phyloP scores from a whole-genome alignment of 2,329 filamentous ascomycete genomes.

The Phialophora chinensis region DNA sequence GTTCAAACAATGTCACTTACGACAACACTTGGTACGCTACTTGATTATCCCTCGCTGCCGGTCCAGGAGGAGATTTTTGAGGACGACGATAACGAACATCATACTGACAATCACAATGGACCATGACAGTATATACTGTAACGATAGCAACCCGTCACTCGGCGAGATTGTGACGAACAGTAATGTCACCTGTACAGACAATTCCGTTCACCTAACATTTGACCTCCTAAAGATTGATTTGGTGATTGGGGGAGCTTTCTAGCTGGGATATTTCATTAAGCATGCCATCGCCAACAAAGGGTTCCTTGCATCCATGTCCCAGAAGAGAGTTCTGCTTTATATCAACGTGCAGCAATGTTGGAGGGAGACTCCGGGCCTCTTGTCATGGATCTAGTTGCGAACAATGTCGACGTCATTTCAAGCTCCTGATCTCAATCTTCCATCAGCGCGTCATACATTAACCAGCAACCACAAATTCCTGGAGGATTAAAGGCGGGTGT shows the following conservation, averaged over 20 bases:
- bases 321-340: not conserved
- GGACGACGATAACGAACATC: too few relatives aligned
- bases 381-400: too few relatives aligned
- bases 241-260: not conserved
- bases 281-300: not conserved
- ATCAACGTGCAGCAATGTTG: not conserved
- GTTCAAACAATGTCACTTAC: too few relatives aligned
- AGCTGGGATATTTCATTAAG: too few relatives aligned
- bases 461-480: not conserved
- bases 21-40: too few relatives aligned
- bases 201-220: not conserved
- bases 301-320: not conserved
- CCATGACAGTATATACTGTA: too few relatives aligned
- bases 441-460: constrained; percentile 15
- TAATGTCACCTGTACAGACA: not conserved
- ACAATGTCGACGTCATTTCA: constrained; percentile 13
- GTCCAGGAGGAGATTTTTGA: too few relatives aligned
- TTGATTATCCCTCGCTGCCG: too few relatives aligned
- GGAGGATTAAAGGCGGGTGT: not conserved
- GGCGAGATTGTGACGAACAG: not conserved
- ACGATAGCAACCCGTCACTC: too few relatives aligned
- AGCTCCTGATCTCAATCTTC: not conserved
- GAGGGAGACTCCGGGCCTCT: not conserved
- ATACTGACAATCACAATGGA: too few relatives aligned
- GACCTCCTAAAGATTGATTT: not conserved